Evolutionary conservation across 2,329 filamentous ascomycete species (phyloP).

Genomic region (Penicillium sp.): DNA sequence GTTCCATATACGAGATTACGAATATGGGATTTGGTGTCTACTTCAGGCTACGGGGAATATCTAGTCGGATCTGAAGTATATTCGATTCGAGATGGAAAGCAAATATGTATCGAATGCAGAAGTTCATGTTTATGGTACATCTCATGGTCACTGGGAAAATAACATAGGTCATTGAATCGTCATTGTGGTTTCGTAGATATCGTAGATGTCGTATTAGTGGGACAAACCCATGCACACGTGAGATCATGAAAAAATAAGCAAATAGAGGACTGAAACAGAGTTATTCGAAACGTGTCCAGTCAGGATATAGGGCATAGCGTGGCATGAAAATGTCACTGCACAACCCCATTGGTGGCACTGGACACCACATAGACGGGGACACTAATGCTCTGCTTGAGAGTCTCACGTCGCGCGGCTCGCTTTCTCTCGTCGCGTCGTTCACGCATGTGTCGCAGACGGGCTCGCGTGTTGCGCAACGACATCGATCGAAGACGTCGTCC

Average conservation of each 20-base stretch:
- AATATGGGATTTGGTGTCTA: neutral
- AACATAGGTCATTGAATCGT: conserved; percentile 19
- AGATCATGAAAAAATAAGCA: conserved; percentile 6
- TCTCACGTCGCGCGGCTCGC: conserved; percentile 50
- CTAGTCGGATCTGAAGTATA: neutral
- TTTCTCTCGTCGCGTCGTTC: conserved; percentile 43
- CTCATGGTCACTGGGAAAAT: neutral
- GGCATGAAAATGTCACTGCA: conserved; percentile 7
- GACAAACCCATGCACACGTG: conserved; percentile 6
- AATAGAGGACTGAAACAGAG: neutral
- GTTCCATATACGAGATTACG: neutral
- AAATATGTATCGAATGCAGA: neutral
- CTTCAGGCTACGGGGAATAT: neutral
- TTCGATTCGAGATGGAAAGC: neutral
- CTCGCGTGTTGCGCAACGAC: conserved; percentile 47
- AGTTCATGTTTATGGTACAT: conserved; percentile 17
- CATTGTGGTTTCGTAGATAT: conserved; percentile 18
- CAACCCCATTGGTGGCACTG: conserved; percentile 22
- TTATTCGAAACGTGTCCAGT: conserved; percentile 16
- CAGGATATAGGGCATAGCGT: conserved; percentile 5
- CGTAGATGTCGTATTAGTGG: conserved; percentile 16
- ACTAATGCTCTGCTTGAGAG: conserved; percentile 53
- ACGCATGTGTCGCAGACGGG: conserved; percentile 43
- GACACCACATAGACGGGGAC: conserved; percentile 37
- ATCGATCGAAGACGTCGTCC: conserved; percentile 49